A percentile compares a stretch with the other conserved stretches of the same genome.
phyloP scores from a whole-genome alignment of 2,329 filamentous ascomycete genomes.

The Nigrograna mackinnonii region DNA sequence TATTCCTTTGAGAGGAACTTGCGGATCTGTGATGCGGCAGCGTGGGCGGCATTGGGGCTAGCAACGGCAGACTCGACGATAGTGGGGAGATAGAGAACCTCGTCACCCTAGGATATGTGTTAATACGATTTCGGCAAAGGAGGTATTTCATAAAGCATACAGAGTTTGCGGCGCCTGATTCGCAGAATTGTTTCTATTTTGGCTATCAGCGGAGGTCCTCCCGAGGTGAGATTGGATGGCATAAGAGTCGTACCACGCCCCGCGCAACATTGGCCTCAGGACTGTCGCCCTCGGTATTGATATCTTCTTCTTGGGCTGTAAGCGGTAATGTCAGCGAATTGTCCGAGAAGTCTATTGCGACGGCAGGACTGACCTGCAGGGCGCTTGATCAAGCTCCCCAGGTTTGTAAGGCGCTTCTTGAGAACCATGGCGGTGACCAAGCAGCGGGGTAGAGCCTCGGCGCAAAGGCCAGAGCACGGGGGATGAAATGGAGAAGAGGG shows the following conservation, averaged over 20 bases:
- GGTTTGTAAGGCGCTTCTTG: conserved; percentile 40
- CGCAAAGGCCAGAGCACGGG: not conserved
- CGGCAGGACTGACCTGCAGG: conserved; percentile 23
- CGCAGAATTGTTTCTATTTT: conserved; percentile 77
- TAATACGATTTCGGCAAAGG: conserved; percentile 5
- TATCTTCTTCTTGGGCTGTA: conserved; percentile 29
- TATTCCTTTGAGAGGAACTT: conserved; percentile 80
- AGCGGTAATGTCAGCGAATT: conserved; percentile 14
- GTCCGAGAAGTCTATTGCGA: not conserved
- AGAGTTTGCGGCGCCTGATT: conserved; percentile 65
- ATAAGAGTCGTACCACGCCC: conserved; percentile 66
- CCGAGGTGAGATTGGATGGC: no score
- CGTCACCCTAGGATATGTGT: conserved; percentile 67
- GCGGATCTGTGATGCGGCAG: conserved; percentile 79
- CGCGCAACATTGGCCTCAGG: conserved; percentile 69
- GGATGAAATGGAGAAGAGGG: not conserved
- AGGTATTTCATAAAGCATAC: conserved; percentile 17
- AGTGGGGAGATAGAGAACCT: conserved; percentile 87
- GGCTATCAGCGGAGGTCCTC: no score
- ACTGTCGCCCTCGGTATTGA: conserved; percentile 52
- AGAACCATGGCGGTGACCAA: conserved; percentile 35
- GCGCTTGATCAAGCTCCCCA: conserved; percentile 40
- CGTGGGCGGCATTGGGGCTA: conserved; percentile 80
- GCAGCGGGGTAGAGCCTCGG: not conserved
- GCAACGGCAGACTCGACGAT: conserved; percentile 97